Percentiles rank a stretch among this genome's conserved stretches.
Evolutionary conservation across 306 rosid genomes (phyloP).

Genomic region (Lagenaria siceraria): DNA sequence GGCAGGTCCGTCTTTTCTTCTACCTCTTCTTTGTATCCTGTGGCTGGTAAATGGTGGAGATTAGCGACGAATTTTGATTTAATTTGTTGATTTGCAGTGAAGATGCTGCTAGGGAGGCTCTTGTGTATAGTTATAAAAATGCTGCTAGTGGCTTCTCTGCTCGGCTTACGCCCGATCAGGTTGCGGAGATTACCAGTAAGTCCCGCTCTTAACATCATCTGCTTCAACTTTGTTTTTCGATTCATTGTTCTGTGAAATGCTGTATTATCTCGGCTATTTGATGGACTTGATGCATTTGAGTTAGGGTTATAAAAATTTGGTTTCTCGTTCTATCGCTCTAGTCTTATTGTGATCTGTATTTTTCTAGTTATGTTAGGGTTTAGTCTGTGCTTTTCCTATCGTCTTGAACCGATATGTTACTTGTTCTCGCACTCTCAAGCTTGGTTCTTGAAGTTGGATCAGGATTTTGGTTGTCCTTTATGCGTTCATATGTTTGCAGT

Average conservation of each 20-base stretch:
- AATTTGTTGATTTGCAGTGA: constrained; percentile 25
- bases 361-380: neutral
- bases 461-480: neutral
- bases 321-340: neutral
- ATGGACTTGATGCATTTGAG: neutral
- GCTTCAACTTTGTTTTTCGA: neutral
- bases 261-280: neutral
- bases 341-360: neutral
- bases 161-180: constrained; percentile 61
- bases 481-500: neutral
- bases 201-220: neutral
- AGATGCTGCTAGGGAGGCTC: constrained; percentile 82
- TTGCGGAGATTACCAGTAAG: constrained; percentile 30
- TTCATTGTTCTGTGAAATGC: too few relatives aligned
- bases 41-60: neutral
- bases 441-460: neutral
- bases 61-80: neutral
- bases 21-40: neutral
- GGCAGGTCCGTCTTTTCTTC: constrained; percentile 40
- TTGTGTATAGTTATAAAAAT: constrained; percentile 69
- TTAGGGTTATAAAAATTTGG: neutral
- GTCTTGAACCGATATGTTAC: neutral
- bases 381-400: neutral
- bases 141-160: constrained; percentile 95
- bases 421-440: neutral